A percentile compares a stretch with the other conserved stretches of the same genome.
phyloP scores from a whole-genome alignment of 352 stramenopile genomes.

The Phytophthora nicotianae region DNA sequence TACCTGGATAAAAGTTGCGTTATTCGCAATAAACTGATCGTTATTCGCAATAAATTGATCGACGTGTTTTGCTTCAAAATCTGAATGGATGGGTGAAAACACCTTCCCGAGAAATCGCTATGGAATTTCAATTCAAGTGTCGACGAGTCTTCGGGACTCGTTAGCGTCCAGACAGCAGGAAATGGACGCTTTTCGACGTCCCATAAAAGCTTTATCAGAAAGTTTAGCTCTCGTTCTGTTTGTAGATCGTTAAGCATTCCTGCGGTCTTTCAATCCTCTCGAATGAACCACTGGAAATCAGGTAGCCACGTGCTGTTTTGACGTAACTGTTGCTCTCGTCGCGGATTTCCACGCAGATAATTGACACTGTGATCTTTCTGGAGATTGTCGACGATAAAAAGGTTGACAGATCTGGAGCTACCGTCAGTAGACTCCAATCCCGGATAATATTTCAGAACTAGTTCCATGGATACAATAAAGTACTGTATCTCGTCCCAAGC shows the following conservation, averaged over 20 bases:
- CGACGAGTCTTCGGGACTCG: background rate
- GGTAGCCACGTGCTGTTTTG: background rate
- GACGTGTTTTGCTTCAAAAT: background rate
- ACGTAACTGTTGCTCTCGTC: background rate
- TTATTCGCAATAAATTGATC: background rate
- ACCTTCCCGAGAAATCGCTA: conserved; percentile 19
- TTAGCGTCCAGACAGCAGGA: no score
- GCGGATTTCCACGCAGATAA: background rate
- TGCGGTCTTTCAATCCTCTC: no score
- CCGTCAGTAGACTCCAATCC: background rate
- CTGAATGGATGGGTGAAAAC: conserved; percentile 6
- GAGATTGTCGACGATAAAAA: background rate
- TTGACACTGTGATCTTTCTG: background rate
- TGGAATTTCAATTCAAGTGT: conserved; percentile 19
- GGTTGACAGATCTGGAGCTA: no score
- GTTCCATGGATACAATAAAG: background rate
- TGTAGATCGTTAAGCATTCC: no score
- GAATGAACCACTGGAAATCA: background rate
- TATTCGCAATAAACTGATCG: background rate
- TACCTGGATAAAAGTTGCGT: conserved; percentile 10
- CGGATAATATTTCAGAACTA: background rate
- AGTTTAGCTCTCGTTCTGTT: no score
- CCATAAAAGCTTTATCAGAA: no score
- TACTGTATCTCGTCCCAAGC: background rate
- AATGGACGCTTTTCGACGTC: no score